Conservation (phyloP, 176 grass and related monocot genomes). For the Oryza meridionalis region DNA sequence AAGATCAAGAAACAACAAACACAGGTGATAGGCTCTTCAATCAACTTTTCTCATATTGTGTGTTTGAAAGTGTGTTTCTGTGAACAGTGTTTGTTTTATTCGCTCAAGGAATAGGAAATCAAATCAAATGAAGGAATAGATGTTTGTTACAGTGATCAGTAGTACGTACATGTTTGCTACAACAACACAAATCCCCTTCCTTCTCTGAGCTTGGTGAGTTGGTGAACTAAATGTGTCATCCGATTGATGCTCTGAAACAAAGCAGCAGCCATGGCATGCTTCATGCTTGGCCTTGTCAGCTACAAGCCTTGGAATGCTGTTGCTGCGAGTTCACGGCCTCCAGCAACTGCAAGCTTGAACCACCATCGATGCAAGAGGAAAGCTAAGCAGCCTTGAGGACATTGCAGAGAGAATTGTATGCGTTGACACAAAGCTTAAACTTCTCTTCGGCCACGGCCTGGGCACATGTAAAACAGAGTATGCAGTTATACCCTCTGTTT, state of each 20-base stretch:
- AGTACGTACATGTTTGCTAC: background rate
- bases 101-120: background rate
- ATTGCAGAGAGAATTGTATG: constrained; percentile 74
- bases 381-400: constrained; percentile 51
- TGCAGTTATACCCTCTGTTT: background rate
- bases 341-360: background rate
- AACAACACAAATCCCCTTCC: constrained; percentile 28
- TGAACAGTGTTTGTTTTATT: constrained; percentile 18
- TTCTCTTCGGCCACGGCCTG: constrained; percentile 79
- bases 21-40: background rate
- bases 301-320: background rate
- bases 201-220: constrained; percentile 20
- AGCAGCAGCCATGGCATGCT: background rate
- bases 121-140: constrained; percentile 39
- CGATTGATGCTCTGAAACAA: background rate
- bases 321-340: background rate
- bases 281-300: background rate
- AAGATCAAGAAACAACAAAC: no score
- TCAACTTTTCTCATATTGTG: background rate
- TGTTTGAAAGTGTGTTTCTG: background rate
- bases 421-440: constrained; percentile 87
- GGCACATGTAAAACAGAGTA: constrained; percentile 22
- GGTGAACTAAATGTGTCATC: background rate
- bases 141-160: background rate
- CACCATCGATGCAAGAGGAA: background rate